A percentile compares a stretch with the other conserved stretches of the same genome.
Conservation (phyloP, 2,329 filamentous ascomycete species). For the Exophiala dermatitidis region DNA sequence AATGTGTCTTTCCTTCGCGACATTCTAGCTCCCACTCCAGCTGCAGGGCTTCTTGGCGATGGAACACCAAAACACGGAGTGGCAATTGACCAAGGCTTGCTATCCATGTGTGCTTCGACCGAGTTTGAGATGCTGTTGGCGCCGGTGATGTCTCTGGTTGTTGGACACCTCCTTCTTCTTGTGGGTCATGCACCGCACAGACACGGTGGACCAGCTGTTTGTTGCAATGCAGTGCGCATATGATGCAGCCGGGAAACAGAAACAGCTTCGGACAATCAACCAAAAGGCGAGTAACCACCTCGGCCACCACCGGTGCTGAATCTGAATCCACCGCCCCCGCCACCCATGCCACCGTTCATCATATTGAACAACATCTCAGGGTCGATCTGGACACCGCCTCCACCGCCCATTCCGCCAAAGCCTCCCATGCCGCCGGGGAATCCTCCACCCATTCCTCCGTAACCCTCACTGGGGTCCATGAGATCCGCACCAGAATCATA, state of each 20-base stretch:
- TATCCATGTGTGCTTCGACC: no score
- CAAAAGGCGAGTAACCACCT: conserved; percentile 24
- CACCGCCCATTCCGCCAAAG: conserved; percentile 39
- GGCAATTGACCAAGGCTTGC: no score
- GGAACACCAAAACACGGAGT: no score
- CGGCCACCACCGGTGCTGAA: conserved; percentile 23
- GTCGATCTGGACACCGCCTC: conserved; percentile 38
- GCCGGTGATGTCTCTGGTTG: no score
- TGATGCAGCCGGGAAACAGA: background rate
- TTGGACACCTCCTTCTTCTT: no score
- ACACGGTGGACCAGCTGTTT: no score
- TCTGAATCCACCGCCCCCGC: conserved; percentile 22
- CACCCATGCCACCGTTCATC: conserved; percentile 42
- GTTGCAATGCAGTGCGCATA: background rate
- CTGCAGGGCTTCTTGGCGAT: no score
- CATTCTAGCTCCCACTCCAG: no score
- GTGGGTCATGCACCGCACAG: no score
- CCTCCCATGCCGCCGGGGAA: conserved; percentile 36
- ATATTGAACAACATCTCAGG: conserved; percentile 35
- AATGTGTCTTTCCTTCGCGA: no score
- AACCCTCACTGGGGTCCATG: conserved; percentile 58
- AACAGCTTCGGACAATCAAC: conserved; percentile 4
- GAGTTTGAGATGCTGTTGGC: no score
- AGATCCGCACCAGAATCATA: conserved; percentile 93
- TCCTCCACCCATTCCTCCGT: conserved; percentile 55